Conservation (phyloP, 306 rosid genomes). For the Fragaria iinumae region DNA sequence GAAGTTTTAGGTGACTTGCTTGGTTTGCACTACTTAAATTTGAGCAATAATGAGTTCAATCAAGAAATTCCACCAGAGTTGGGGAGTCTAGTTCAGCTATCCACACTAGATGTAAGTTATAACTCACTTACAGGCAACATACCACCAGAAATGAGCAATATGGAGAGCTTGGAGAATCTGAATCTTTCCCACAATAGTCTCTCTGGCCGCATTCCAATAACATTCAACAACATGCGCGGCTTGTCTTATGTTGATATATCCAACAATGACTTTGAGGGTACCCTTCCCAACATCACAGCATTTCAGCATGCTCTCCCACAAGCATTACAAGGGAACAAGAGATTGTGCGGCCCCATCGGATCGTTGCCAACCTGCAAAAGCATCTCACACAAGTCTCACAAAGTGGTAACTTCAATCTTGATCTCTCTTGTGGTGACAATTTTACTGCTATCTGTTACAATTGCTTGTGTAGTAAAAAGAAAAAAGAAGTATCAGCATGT, state of each 20-base stretch:
- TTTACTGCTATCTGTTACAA: no score
- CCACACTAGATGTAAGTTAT: not conserved
- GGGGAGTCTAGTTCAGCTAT: not conserved
- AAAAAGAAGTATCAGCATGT: not conserved
- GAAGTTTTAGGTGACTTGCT: not conserved
- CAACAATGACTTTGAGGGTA: slow-evolving; percentile 10
- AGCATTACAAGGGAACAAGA: not conserved
- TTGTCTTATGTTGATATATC: not conserved
- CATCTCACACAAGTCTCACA: not conserved
- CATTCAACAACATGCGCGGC: not conserved
- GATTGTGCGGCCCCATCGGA: not conserved
- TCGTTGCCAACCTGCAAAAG: slow-evolving; percentile 4
- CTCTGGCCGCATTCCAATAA: not conserved
- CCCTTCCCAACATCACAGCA: not conserved
- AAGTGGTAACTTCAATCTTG: not conserved
- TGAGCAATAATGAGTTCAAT: slow-evolving; percentile 1
- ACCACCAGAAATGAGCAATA: not conserved
- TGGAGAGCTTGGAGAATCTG: not conserved
- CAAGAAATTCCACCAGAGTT: not conserved
- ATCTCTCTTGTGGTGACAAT: not conserved
- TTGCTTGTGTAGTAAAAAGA: not conserved
- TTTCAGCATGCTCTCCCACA: not conserved
- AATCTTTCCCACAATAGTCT: slow-evolving; percentile 9
- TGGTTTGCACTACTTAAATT: not conserved
- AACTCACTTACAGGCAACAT: not conserved